Percentiles rank a stretch among this genome's conserved stretches.
Evolutionary conservation across 1,284 basidiomycete genomes (phyloP).

Genomic region (Puccinia novopanici): DNA sequence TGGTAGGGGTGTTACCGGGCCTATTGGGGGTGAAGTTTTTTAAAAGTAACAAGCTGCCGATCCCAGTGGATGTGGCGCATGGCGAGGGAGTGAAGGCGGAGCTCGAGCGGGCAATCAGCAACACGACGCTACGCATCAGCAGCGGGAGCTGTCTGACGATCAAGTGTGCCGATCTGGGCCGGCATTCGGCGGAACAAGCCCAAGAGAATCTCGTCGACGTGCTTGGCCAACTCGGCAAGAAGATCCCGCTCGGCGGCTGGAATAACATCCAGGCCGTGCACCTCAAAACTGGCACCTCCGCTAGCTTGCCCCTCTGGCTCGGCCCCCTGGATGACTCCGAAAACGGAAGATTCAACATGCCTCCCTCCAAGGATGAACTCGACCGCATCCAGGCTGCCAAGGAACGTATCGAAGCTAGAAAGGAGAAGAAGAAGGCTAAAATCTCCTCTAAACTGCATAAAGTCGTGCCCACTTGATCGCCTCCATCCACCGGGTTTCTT

Average conservation of each 20-base stretch:
- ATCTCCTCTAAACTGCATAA: neutral
- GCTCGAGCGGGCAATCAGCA: constrained; percentile 82
- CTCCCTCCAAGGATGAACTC: neutral
- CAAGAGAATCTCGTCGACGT: constrained; percentile 77
- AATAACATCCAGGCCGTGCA: constrained; percentile 85
- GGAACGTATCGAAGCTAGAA: neutral
- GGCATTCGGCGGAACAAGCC: constrained; percentile 73
- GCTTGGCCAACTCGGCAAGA: constrained; percentile 72
- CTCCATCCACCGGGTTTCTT: neutral
- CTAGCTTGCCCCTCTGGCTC: constrained; percentile 87
- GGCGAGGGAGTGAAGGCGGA: constrained; percentile 85
- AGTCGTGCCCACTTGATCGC: neutral
- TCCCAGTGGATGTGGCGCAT: constrained; percentile 76
- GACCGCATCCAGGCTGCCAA: constrained; percentile 4
- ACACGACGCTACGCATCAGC: constrained; percentile 90
- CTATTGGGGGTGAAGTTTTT: constrained; percentile 89
- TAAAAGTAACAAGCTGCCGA: constrained; percentile 91
- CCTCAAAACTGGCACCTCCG: constrained; percentile 83
- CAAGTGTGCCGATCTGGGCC: constrained; percentile 73
- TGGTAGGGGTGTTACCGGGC: constrained; percentile 81
- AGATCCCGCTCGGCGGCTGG: constrained; percentile 76
- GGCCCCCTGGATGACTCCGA: constrained; percentile 11
- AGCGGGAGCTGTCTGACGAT: constrained; percentile 75
- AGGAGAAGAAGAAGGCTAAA: neutral
- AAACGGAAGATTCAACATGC: constrained; percentile 8